Conservation (phyloP, 164 flowering plant species). For the Magnolia changhungtana region DNA sequence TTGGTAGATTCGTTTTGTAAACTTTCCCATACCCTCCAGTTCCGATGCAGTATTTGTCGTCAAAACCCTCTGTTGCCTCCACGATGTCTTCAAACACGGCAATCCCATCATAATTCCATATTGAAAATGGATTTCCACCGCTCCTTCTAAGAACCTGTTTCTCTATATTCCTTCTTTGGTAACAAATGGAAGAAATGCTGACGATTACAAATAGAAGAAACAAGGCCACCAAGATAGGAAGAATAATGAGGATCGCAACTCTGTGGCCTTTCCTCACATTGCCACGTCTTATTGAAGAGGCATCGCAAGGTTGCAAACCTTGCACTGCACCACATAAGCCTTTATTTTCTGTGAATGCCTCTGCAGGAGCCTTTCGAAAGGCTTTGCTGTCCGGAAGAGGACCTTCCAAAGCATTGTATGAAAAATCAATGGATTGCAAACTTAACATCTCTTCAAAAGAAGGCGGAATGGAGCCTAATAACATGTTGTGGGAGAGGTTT, state of each 20-base stretch:
- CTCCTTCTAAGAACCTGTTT: neutral
- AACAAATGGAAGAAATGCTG: neutral
- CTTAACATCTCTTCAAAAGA: neutral
- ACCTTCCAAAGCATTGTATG: neutral
- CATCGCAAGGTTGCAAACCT: neutral
- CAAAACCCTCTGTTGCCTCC: conserved; percentile 13
- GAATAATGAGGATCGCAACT: neutral
- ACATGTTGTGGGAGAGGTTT: too few species aligned
- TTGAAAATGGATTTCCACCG: neutral
- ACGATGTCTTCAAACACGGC: conserved; percentile 13
- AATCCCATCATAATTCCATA: conserved; percentile 14
- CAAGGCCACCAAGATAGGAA: neutral
- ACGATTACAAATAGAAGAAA: neutral
- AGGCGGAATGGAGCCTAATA: neutral
- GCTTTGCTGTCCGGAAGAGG: neutral
- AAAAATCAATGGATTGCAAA: neutral
- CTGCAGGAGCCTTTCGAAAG: neutral
- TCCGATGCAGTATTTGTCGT: conserved; percentile 1
- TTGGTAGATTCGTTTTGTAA: conserved; percentile 10
- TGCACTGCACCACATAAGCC: neutral
- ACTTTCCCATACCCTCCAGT: conserved; percentile 7
- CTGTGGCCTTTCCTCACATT: neutral
- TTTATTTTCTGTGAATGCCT: neutral
- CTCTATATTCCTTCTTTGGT: neutral
- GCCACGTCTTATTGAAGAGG: neutral